phyloP scores from a whole-genome alignment of 2,329 filamentous ascomycete species.

The Mycosphaerella arachidis region DNA sequence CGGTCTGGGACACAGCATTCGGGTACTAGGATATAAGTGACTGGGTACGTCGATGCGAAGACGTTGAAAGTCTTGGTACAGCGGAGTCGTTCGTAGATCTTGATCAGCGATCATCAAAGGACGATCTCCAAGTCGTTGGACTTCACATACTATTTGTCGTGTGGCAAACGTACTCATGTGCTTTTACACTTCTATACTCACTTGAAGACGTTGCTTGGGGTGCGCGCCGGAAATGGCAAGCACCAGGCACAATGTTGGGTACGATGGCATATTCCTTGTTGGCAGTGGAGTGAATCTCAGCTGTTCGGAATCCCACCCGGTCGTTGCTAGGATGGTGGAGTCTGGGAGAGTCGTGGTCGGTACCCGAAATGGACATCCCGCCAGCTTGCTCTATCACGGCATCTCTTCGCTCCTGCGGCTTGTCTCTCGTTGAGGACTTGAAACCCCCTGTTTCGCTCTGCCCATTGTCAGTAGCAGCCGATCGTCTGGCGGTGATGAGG shows the following conservation, averaged over 20 bases:
- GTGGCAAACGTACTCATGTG: not conserved
- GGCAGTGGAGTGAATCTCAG: slow-evolving; percentile 6
- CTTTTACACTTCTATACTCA: not conserved
- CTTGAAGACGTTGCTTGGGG: not conserved
- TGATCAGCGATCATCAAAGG: slow-evolving; percentile 5
- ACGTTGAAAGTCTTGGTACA: not conserved
- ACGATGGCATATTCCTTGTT: not conserved
- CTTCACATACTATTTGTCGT: not conserved
- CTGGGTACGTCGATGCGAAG: not conserved
- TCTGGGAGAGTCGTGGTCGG: not conserved
- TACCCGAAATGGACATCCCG: not conserved
- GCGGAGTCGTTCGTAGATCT: slow-evolving; percentile 6
- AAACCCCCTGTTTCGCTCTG: not conserved
- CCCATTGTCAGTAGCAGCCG: not conserved
- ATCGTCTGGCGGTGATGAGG: not conserved
- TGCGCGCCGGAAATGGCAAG: not conserved
- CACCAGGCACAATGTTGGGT: not conserved
- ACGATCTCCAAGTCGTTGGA: not conserved
- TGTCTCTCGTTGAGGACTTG: not conserved
- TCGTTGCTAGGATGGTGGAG: not conserved
- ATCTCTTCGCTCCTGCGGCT: not conserved
- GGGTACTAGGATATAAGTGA: not conserved
- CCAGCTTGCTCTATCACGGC: not conserved
- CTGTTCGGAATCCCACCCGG: not conserved
- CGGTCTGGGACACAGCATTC: not conserved